A percentile compares a stretch with the other conserved stretches of the same genome.
Conservation (phyloP, 352 stramenopile species). For the Pythium angustatum region DNA sequence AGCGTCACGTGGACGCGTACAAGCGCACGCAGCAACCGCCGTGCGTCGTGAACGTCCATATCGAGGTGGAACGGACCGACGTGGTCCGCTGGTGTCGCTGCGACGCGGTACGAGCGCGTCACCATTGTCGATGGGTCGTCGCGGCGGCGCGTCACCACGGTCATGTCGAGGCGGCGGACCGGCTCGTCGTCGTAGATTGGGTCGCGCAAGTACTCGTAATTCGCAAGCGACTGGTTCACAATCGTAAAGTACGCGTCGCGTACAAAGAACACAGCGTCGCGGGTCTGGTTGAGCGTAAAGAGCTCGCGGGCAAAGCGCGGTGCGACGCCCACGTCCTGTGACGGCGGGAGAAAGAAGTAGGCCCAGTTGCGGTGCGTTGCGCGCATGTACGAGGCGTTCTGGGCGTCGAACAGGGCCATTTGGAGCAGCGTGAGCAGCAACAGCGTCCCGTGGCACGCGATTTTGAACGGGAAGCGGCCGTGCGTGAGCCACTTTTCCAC, state of each 20-base stretch:
- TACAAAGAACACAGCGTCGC: conserved; percentile 61
- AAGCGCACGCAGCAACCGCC: conserved; percentile 56
- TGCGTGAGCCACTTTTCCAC: conserved; percentile 78
- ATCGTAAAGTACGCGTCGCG: conserved; percentile 81
- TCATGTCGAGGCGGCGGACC: conserved; percentile 25
- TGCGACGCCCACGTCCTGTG: conserved; percentile 52
- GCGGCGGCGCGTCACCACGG: conserved; percentile 15
- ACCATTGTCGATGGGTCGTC: conserved; percentile 6
- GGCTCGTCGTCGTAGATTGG: background rate
- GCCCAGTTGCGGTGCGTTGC: conserved; percentile 85
- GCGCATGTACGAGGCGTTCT: conserved; percentile 85
- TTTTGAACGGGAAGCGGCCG: conserved; percentile 83
- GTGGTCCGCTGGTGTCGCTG: conserved; percentile 17
- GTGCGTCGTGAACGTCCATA: conserved; percentile 37
- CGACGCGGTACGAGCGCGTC: conserved; percentile 51
- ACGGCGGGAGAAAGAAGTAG: conserved; percentile 79
- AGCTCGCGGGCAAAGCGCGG: conserved; percentile 65
- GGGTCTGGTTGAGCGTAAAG: conserved; percentile 76
- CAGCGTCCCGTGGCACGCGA: conserved; percentile 75
- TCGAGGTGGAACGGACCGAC: conserved; percentile 66
- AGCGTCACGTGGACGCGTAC: conserved; percentile 50
- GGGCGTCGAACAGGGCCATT: conserved; percentile 75
- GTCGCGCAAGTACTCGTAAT: conserved; percentile 71
- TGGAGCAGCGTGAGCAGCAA: conserved; percentile 69
- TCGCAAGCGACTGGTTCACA: conserved; percentile 64